Percentiles rank a stretch among this genome's conserved stretches.
phyloP scores from a whole-genome alignment of 345 rosid species.

The Corchorus olitorius region DNA sequence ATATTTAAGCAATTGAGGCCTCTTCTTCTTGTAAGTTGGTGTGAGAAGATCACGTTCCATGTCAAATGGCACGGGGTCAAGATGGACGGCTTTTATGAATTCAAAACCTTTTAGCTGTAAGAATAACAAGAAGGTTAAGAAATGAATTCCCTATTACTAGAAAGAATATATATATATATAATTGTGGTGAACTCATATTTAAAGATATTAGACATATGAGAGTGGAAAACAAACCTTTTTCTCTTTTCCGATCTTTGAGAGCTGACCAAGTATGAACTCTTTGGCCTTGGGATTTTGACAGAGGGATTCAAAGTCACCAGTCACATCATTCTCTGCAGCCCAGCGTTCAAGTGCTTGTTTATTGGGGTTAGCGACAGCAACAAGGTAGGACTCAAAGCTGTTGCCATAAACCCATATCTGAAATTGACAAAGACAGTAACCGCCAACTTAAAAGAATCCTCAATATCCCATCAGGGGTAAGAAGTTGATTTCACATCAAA shows the following conservation, averaged over 20 bases:
- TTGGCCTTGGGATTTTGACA: conserved; percentile 67
- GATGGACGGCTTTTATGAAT: conserved; percentile 71
- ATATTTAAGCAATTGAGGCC: conserved; percentile 84
- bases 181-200: neutral
- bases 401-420: conserved; percentile 96
- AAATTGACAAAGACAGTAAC: conserved; percentile 18
- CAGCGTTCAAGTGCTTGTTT: conserved; percentile 71
- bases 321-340: conserved; percentile 67
- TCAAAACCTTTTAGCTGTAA: conserved; percentile 92
- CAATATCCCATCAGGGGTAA: neutral
- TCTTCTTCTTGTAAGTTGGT: conserved; percentile 93
- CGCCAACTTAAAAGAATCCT: neutral
- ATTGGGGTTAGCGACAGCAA: conserved; percentile 90
- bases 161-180: neutral
- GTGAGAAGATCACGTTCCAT: conserved; percentile 88
- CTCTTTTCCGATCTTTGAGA: conserved; percentile 67
- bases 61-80: conserved; percentile 86
- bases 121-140: neutral
- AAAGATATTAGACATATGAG: neutral
- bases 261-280: conserved; percentile 71
- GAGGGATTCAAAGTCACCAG: conserved; percentile 67
- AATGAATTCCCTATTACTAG: neutral
- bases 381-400: conserved; percentile 90
- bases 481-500: neutral
- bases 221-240: conserved; percentile 54